Evolutionary conservation across 2,329 filamentous ascomycete genomes (phyloP).

Genomic region (Sarocladiaceae sp.): DNA sequence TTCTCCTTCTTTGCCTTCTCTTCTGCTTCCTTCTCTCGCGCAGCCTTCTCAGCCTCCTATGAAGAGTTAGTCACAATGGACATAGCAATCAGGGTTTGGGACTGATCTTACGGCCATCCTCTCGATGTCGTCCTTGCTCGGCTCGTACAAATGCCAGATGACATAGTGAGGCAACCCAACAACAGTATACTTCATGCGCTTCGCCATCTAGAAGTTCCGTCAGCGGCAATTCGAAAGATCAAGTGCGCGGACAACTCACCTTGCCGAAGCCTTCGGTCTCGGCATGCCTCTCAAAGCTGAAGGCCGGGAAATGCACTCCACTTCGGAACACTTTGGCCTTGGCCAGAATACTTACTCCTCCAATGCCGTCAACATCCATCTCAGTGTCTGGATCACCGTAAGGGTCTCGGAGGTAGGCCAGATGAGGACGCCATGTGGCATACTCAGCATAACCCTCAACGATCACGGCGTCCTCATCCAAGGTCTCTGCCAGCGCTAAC

Average conservation of each 20-base stretch:
- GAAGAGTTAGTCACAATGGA: slow-evolving; percentile 10
- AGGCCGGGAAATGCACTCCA: slow-evolving; percentile 95
- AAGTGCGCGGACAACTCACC: slow-evolving; percentile 43
- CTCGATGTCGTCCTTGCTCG: slow-evolving; percentile 92
- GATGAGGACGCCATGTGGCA: slow-evolving; percentile 93
- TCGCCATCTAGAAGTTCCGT: slow-evolving; percentile 68
- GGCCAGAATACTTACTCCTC: slow-evolving; percentile 92
- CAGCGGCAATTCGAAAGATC: slow-evolving; percentile 11
- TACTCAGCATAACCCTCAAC: slow-evolving; percentile 99
- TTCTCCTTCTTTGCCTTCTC: slow-evolving; percentile 60
- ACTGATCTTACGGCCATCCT: slow-evolving; percentile 72
- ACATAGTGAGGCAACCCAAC: slow-evolving; percentile 95
- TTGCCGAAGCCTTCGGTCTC: slow-evolving; percentile 99
- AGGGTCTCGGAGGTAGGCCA: slow-evolving; percentile 92
- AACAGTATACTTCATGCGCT: slow-evolving; percentile 91
- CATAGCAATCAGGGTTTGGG: not conserved
- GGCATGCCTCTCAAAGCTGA: slow-evolving; percentile 97
- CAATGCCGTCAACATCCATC: slow-evolving; percentile 98
- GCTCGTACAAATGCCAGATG: slow-evolving; percentile 99
- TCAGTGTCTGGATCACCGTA: slow-evolving; percentile 99
- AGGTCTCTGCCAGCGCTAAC: slow-evolving; percentile 81
- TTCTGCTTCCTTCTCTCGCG: slow-evolving; percentile 23
- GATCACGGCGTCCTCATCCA: slow-evolving; percentile 97
- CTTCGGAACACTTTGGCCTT: slow-evolving; percentile 94
- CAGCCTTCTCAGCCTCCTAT: slow-evolving; percentile 48